Evolutionary conservation across 768 basidiomycete species (phyloP).

Genomic region (Panaeolus cyanescens): DNA sequence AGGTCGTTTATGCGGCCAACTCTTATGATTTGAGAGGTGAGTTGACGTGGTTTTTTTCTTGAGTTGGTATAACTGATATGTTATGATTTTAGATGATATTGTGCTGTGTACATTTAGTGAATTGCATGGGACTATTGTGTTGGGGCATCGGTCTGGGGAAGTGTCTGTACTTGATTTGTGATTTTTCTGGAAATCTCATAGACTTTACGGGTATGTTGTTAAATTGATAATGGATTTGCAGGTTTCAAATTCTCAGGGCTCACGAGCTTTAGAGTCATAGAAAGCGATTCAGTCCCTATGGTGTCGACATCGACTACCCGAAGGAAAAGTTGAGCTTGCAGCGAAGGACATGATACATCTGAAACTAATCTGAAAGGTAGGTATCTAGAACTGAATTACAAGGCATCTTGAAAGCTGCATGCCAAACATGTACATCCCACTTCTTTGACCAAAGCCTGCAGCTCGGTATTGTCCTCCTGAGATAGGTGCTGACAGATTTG

Average conservation of each 20-base stretch:
- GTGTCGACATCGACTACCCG: too few species aligned
- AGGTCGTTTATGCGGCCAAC: conserved; percentile 29
- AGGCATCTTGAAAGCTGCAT: background rate
- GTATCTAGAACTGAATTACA: too few species aligned
- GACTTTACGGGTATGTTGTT: too few species aligned
- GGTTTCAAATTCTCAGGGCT: too few species aligned
- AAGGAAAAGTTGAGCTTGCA: too few species aligned
- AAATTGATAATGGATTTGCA: too few species aligned
- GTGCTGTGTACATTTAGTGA: conserved; percentile 48
- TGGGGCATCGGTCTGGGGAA: conserved; percentile 43
- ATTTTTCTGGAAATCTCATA: too few species aligned
- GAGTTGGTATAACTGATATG: background rate
- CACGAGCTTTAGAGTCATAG: too few species aligned
- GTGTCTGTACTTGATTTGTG: conserved; percentile 36
- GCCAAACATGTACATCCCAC: conserved; percentile 1
- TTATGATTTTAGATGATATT: conserved; percentile 38
- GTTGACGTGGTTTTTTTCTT: background rate
- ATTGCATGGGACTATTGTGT: conserved; percentile 40
- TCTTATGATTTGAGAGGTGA: conserved; percentile 46
- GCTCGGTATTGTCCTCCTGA: conserved; percentile 13
- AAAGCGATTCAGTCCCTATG: too few species aligned
- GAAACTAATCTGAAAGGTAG: too few species aligned
- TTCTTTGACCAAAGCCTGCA: conserved; percentile 10
- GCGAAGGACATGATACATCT: too few species aligned
- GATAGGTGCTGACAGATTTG: conserved; percentile 19